phyloP scores from a whole-genome alignment of 2,329 filamentous ascomycete genomes.

The Colletotrichum neosansevieriae region DNA sequence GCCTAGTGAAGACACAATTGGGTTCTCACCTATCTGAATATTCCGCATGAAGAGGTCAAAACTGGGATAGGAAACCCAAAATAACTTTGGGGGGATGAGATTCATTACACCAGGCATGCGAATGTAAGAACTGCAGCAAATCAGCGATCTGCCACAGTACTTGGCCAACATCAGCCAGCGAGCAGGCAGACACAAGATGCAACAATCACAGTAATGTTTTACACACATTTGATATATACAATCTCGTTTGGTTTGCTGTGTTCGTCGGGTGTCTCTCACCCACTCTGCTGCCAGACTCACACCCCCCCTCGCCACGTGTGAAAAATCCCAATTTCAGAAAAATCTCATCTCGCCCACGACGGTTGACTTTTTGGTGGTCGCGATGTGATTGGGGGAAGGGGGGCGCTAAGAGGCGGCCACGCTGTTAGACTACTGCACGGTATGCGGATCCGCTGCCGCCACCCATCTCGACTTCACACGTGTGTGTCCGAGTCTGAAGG shows the following conservation, averaged over 20 bases:
- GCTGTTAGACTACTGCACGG: neutral
- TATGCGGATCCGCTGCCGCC: conserved; percentile 7
- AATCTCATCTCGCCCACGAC: no score
- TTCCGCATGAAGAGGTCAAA: conserved; percentile 3
- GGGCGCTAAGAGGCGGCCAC: neutral
- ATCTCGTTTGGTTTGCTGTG: no score
- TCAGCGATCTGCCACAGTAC: conserved; percentile 15
- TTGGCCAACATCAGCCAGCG: neutral
- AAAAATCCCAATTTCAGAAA: no score
- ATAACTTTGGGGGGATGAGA: neutral
- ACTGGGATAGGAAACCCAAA: no score
- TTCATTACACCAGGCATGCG: neutral
- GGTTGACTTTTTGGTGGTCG: no score
- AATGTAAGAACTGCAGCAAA: neutral
- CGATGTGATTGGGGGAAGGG: no score
- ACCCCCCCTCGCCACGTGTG: no score
- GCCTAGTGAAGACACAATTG: neutral
- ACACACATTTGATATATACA: no score
- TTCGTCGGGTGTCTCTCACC: no score
- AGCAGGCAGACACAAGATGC: neutral
- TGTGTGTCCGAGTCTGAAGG: neutral
- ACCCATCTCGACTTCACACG: neutral
- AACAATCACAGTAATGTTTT: no score
- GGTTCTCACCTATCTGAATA: neutral
- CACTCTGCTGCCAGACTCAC: no score